A percentile compares a stretch with the other conserved stretches of the same genome.
phyloP scores from a whole-genome alignment of 2,329 filamentous ascomycete genomes.

The Dothidotthia symphoricarpi region DNA sequence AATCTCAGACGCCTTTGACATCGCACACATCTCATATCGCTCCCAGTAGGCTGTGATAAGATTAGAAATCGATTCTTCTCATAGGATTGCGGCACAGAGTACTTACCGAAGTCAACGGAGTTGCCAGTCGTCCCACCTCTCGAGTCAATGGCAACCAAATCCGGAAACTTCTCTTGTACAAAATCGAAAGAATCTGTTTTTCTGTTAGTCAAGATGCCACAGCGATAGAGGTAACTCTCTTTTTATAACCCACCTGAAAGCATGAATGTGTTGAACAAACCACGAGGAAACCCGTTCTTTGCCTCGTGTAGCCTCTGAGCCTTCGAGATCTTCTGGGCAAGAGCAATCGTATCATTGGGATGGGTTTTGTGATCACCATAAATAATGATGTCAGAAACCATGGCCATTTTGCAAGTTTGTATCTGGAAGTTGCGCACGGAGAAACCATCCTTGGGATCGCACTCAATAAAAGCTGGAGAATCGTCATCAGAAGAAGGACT shows the following conservation, averaged over 20 bases:
- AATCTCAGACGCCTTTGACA: slow-evolving; percentile 89
- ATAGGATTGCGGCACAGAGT: not conserved
- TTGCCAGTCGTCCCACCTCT: slow-evolving; percentile 69
- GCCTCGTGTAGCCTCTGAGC: slow-evolving; percentile 74
- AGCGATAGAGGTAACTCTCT: no score
- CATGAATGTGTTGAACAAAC: slow-evolving; percentile 82
- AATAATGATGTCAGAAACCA: slow-evolving; percentile 86
- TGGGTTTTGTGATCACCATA: slow-evolving; percentile 72
- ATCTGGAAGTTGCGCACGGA: slow-evolving; percentile 98
- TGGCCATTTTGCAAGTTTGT: slow-evolving; percentile 82
- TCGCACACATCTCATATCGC: slow-evolving; percentile 84
- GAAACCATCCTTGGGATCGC: slow-evolving; percentile 86
- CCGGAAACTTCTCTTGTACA: slow-evolving; percentile 68
- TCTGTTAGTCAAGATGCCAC: no score
- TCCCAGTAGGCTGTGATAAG: slow-evolving; percentile 68
- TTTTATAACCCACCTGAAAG: slow-evolving; percentile 52
- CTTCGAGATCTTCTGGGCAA: slow-evolving; percentile 63
- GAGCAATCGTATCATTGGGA: slow-evolving; percentile 63
- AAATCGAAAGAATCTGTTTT: slow-evolving; percentile 27
- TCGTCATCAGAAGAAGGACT: slow-evolving; percentile 47
- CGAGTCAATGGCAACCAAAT: slow-evolving; percentile 74
- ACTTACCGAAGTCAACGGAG: slow-evolving; percentile 76
- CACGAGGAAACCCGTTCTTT: slow-evolving; percentile 58
- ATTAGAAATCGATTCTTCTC: not conserved
- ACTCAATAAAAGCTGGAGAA: slow-evolving; percentile 68